Evolutionary conservation across 805 yeast species (phyloP).

Genomic region (Gaillardinia entomophila): DNA sequence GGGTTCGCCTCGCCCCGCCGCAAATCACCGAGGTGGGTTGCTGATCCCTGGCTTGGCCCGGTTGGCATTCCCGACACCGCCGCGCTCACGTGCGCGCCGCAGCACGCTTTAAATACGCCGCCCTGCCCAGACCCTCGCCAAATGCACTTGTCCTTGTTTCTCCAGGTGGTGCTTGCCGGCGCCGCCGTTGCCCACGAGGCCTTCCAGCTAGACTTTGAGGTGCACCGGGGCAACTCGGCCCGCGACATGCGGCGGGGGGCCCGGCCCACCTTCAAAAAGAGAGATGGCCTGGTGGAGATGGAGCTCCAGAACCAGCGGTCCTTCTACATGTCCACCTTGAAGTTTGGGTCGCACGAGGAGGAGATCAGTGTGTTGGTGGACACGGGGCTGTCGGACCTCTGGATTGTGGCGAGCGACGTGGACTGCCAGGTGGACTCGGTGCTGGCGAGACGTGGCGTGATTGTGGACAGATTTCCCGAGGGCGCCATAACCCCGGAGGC

Average conservation of each 20-base stretch:
- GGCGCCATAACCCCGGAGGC: too few relatives aligned
- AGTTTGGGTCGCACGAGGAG: conserved; percentile 25
- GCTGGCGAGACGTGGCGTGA: background rate
- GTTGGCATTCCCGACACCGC: too few relatives aligned
- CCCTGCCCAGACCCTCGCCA: too few relatives aligned
- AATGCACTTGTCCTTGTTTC: too few relatives aligned
- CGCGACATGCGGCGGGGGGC: conserved; percentile 3
- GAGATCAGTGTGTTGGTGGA: conserved; percentile 56
- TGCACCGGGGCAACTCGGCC: conserved; percentile 11
- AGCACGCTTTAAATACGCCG: too few relatives aligned
- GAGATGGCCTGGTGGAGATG: conserved; percentile 23
- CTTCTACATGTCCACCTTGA: conserved; percentile 42
- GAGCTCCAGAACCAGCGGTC: conserved; percentile 31
- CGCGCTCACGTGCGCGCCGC: too few relatives aligned
- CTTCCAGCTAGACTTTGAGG: conserved; percentile 12
- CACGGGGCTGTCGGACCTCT: conserved; percentile 72
- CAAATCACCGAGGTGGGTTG: too few relatives aligned
- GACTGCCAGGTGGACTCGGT: background rate
- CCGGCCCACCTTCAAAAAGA: conserved; percentile 10
- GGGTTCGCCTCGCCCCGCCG: too few relatives aligned
- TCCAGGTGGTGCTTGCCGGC: too few relatives aligned
- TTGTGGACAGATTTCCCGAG: too few relatives aligned
- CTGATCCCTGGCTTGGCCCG: too few relatives aligned
- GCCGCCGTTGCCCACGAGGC: background rate
- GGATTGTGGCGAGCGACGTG: conserved; percentile 34